Percentiles rank a stretch among this genome's conserved stretches.
phyloP scores from a whole-genome alignment of 2,329 filamentous ascomycete species.

The Acarospora socialis region DNA sequence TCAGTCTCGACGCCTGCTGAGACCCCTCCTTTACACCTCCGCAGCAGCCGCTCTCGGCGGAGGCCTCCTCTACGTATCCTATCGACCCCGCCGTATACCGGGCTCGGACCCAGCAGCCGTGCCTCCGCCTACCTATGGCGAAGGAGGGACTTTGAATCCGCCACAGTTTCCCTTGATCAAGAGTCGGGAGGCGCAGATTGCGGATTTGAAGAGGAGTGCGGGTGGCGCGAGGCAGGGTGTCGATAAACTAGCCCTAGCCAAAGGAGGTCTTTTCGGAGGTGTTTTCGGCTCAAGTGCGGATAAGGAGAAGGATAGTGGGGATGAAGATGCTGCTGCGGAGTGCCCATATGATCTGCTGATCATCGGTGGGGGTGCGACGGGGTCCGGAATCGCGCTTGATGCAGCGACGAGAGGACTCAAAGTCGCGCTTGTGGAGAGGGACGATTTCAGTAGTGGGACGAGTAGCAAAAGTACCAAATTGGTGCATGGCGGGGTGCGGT shows the following conservation, averaged over 20 bases:
- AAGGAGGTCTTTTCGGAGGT: constrained; percentile 5
- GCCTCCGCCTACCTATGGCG: constrained; percentile 47
- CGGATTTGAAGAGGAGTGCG: constrained; percentile 34
- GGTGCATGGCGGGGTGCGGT: constrained; percentile 72
- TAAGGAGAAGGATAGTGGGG: constrained; percentile 1
- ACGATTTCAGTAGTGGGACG: constrained; percentile 70
- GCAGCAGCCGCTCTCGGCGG: constrained; percentile 40
- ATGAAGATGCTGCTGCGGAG: constrained; percentile 29
- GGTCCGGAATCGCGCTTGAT: constrained; percentile 67
- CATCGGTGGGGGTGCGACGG: constrained; percentile 67
- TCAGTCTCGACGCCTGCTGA: constrained; percentile 35
- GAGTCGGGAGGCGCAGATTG: constrained; percentile 36
- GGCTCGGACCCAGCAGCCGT: constrained; percentile 47
- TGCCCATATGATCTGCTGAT: constrained; percentile 65
- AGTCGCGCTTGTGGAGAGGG: constrained; percentile 67
- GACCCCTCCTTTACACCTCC: constrained; percentile 44
- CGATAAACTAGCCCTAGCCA: too few relatives aligned
- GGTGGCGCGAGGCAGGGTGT: constrained; percentile 3
- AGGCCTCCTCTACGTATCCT: constrained; percentile 45
- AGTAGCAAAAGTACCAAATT: constrained; percentile 81
- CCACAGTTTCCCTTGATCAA: constrained; percentile 39
- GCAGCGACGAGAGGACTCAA: constrained; percentile 64
- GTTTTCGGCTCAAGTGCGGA: background rate
- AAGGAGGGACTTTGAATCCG: constrained; percentile 41
- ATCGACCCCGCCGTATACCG: constrained; percentile 50